Percentiles rank a stretch among this genome's conserved stretches.
These are phyloP conservation scores for Mycena maculata DNA, from an alignment of 768 basidiomycete species.

Conservation along the genomic window DNA sequence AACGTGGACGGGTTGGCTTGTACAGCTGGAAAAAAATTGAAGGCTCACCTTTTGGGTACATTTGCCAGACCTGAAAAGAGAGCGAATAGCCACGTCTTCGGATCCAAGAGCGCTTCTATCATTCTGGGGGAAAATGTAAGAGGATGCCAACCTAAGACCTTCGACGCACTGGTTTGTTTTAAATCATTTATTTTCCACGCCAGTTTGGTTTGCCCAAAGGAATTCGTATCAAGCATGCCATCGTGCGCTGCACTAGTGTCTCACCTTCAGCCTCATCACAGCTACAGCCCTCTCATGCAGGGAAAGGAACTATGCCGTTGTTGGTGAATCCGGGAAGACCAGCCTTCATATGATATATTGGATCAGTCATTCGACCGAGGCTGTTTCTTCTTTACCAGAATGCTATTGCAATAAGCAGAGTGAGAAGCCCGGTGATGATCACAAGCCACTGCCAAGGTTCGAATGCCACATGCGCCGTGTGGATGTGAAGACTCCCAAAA, in stretches of 20 bases:
- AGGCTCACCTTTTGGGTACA: conserved; percentile 50
- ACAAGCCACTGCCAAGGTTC: conserved; percentile 83
- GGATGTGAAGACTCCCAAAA: conserved; percentile 74
- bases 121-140: conserved; percentile 60
- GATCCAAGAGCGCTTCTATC: conserved; percentile 63
- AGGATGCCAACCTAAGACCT: too few relatives aligned
- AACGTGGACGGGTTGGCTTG: neutral
- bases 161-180: conserved; percentile 83
- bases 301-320: conserved; percentile 70
- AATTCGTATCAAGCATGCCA: too few relatives aligned
- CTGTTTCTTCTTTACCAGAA: conserved; percentile 51
- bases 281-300: conserved; percentile 62
- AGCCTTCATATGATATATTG: conserved; percentile 55
- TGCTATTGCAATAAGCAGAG: conserved; percentile 50
- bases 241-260: too few relatives aligned
- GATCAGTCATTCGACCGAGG: conserved; percentile 35
- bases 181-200: conserved; percentile 84
- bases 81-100: conserved; percentile 70
- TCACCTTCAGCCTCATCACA: conserved; percentile 63
- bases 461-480: conserved; percentile 54
- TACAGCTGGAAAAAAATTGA: neutral
- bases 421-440: conserved; percentile 62
- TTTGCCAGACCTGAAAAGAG: conserved; percentile 60
- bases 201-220: conserved; percentile 80
- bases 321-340: conserved; percentile 70